Percentiles rank a stretch among this genome's conserved stretches.
These are phyloP conservation scores for Tanacetum coccineum DNA, from an alignment of 129 eudicot species.

Conservation along the genomic window DNA sequence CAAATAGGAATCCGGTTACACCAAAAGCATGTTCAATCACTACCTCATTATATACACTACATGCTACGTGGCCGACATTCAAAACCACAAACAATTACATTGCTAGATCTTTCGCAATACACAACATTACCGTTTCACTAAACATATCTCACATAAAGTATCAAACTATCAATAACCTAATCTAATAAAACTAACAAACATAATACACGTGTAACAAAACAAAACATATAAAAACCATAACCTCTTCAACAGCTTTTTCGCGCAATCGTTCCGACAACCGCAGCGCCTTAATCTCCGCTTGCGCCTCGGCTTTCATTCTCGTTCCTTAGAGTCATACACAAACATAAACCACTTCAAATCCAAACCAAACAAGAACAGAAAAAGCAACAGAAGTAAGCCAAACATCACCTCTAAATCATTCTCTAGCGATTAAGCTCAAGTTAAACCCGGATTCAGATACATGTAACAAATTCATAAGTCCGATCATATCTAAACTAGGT, in stretches of 20 bases:
- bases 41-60: conserved; percentile 3
- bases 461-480: conserved; percentile 79
- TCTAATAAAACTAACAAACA: not conserved
- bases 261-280: conserved; percentile 69
- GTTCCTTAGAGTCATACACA: conserved; percentile 75
- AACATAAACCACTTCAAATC: not conserved
- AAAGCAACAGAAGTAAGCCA: conserved; percentile 36
- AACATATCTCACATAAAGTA: not conserved
- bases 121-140: not conserved
- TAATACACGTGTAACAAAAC: not conserved
- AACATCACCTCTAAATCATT: conserved; percentile 86
- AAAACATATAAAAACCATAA: conserved; percentile 15
- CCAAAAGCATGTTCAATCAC: conserved; percentile 4
- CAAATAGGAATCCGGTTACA: conserved; percentile 2
- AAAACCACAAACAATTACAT: not conserved
- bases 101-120: not conserved
- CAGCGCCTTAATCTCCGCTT: conserved; percentile 85
- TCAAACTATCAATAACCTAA: not conserved
- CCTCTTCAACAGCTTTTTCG: conserved; percentile 97
- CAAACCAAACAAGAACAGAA: conserved; percentile 10
- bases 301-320: conserved; percentile 78
- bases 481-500: conserved; percentile 83
- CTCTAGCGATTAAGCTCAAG: conserved; percentile 87
- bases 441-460: conserved; percentile 99
- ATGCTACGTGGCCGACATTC: not conserved